Base-by-base conservation (phyloP, 495 filamentous ascomycete species). In the Tirmania nivea region DNA sequence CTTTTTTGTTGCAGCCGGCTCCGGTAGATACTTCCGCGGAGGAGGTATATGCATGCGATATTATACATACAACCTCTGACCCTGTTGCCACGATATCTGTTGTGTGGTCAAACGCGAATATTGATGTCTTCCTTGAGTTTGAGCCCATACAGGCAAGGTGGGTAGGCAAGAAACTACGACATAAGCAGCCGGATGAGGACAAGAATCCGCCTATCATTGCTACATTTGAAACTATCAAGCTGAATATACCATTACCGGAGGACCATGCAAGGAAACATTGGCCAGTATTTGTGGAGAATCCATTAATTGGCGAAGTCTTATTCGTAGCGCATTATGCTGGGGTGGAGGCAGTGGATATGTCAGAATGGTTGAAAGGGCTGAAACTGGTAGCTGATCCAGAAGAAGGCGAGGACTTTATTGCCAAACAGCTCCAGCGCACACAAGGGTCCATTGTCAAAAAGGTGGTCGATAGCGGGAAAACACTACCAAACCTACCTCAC, bases 1-100 rank as follows among this genome's bases (percentile, higher is more conserved):
- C 62, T 1, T 65, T 65, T 50, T 51, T 65, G 20, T 61, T 65
- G 21, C 52, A 64, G 36, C 62, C 62, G 5, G 56, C 54, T n/a
- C 62, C 62, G 12, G 36, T 47, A 12, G 62, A 65, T 48, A 55
- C 58, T 12, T 34, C 50, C 14, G 54, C 47, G n/a, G 58, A 62
- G 12, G 57, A 59, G 10, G 54, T 55, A 45, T 52, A 54, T 21
- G 62, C 59, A 35, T 65, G 62, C 42, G 62, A 65, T 48, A 64
- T 65, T 34, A 64, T 65, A 17, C 62, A 65, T 56, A 49, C 59
- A n/a, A 59, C 59, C 16, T 51, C 52, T 31, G 59, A 60, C 12
- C 25, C 56, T 0, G 35, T 60, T 31, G 56, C 62, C 19, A 50
- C 64, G 37, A 57, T 65, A 3, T 62, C 61, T 1, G 42, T 64